Percentiles rank a stretch among this genome's conserved stretches.
phyloP scores from a whole-genome alignment of 495 filamentous ascomycete species.

The Aspergillus sparsus region DNA sequence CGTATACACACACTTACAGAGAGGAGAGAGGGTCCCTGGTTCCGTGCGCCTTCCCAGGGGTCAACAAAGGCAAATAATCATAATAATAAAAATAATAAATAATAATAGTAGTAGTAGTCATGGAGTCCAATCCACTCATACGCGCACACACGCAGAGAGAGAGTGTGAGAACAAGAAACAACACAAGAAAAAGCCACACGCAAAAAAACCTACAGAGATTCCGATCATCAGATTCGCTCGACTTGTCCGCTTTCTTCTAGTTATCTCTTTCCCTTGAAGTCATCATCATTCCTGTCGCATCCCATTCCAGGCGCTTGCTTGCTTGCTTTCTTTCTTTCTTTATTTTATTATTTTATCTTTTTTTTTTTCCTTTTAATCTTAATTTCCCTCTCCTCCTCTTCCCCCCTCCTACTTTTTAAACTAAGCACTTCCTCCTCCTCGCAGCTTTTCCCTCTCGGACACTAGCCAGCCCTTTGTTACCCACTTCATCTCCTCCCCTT shows the following conservation, averaged over 20 bases:
- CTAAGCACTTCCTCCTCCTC: conserved; percentile 19
- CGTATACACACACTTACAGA: conserved; percentile 4
- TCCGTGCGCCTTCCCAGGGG: conserved; percentile 28
- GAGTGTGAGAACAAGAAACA: conserved; percentile 5
- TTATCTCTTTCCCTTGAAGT: conserved; percentile 16
- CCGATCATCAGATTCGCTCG: conserved; percentile 8
- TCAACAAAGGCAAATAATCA: conserved; percentile 17
- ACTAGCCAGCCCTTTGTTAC: conserved; percentile 2
- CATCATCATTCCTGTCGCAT: conserved; percentile 21
- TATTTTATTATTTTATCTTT: too few relatives aligned
- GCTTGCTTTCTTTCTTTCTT: conserved; percentile 18
- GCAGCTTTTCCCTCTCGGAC: conserved; percentile 13
- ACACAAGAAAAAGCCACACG: neutral
- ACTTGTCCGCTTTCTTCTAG: conserved; percentile 8
- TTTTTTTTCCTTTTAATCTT: too few relatives aligned
- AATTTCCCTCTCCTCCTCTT: too few relatives aligned
- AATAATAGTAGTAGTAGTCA: conserved; percentile 7
- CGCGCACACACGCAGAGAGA: neutral
- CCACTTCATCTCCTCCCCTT: conserved; percentile 13
- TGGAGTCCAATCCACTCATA: conserved; percentile 20
- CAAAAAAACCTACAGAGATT: conserved; percentile 5
- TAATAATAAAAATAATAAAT: conserved; percentile 17
- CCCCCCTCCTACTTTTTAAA: conserved; percentile 19
- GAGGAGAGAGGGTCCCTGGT: conserved; percentile 19
- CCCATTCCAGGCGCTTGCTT: conserved; percentile 16